A percentile compares a stretch with the other conserved stretches of the same genome.
Conservation (phyloP, 768 basidiomycete species). For the Zangia roseola region DNA sequence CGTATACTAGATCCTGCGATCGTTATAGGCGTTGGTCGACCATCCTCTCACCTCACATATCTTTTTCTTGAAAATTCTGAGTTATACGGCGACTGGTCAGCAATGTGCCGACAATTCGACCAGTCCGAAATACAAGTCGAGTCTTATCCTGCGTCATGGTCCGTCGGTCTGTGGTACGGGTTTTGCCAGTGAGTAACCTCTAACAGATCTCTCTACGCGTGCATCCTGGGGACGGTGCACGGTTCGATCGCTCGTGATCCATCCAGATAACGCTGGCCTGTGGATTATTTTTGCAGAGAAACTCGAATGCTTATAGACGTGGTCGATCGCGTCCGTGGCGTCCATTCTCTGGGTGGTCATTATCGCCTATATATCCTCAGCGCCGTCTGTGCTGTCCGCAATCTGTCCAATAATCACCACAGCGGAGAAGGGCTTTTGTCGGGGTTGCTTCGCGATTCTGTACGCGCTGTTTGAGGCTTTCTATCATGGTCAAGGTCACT, state of each 20-base stretch:
- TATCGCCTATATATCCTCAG: slow-evolving; percentile 13
- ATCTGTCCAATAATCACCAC: slow-evolving; percentile 19
- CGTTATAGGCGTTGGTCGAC: too few relatives aligned
- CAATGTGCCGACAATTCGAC: not conserved
- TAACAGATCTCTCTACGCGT: slow-evolving; percentile 43
- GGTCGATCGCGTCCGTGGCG: slow-evolving; percentile 39
- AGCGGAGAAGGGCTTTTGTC: slow-evolving; percentile 40
- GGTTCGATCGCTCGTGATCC: slow-evolving; percentile 42
- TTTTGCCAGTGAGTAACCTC: slow-evolving; percentile 38
- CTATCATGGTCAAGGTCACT: too few relatives aligned
- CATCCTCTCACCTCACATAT: slow-evolving; percentile 5
- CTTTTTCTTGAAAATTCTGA: slow-evolving; percentile 10
- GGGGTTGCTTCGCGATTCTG: slow-evolving; percentile 41
- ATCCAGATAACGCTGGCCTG: slow-evolving; percentile 42
- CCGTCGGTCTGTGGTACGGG: slow-evolving; percentile 27
- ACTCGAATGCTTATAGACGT: slow-evolving; percentile 40
- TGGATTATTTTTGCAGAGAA: slow-evolving; percentile 35
- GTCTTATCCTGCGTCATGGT: slow-evolving; percentile 16
- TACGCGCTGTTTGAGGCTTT: too few relatives aligned
- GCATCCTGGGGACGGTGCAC: slow-evolving; percentile 21
- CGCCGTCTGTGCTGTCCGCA: slow-evolving; percentile 19
- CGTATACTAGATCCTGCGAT: too few relatives aligned
- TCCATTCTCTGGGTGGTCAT: slow-evolving; percentile 42
- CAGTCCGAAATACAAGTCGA: slow-evolving; percentile 1
- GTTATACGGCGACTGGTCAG: too few relatives aligned